Conservation (phyloP, 106 monocot species). For the Amphibolis antarctica region DNA sequence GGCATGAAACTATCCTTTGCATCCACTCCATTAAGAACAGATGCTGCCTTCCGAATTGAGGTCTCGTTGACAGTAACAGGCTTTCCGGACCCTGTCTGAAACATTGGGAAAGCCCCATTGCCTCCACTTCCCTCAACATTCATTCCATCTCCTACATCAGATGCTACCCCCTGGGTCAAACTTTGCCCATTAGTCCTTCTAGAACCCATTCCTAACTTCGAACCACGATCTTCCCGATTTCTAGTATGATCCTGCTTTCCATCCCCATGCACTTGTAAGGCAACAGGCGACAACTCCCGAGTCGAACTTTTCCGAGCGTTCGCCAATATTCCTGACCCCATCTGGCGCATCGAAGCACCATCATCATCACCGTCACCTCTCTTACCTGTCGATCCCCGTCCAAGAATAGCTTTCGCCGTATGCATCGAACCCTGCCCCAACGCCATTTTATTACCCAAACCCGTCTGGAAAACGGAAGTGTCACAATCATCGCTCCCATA, state of each 20-base stretch:
- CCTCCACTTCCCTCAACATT: not conserved
- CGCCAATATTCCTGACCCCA: slow-evolving; percentile 36
- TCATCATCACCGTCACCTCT: not conserved
- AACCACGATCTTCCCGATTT: not conserved
- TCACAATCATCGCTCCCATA: not conserved
- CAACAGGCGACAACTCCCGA: slow-evolving; percentile 30
- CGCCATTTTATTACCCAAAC: slow-evolving; percentile 16
- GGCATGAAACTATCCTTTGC: too few relatives aligned
- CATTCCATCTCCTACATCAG: not conserved
- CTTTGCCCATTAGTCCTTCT: not conserved
- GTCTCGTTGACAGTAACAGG: slow-evolving; percentile 32
- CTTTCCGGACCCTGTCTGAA: slow-evolving; percentile 45
- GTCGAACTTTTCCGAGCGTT: slow-evolving; percentile 22
- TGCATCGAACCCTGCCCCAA: slow-evolving; percentile 24
- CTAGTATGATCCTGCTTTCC: not conserved
- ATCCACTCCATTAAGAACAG: slow-evolving; percentile 25
- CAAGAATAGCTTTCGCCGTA: slow-evolving; percentile 40
- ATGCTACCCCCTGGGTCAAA: not conserved
- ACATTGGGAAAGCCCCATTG: slow-evolving; percentile 28
- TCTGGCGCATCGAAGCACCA: slow-evolving; percentile 25
- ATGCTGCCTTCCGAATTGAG: slow-evolving; percentile 53
- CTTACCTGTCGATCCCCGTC: not conserved
- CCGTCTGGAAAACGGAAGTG: slow-evolving; percentile 33
- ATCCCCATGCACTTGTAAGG: slow-evolving; percentile 4
- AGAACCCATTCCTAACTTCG: too few relatives aligned